Evolutionary conservation across 345 rosid genomes (phyloP), one percentile per base, ranked within the genome.

Genomic region (Eucalyptus sp.): DNA sequence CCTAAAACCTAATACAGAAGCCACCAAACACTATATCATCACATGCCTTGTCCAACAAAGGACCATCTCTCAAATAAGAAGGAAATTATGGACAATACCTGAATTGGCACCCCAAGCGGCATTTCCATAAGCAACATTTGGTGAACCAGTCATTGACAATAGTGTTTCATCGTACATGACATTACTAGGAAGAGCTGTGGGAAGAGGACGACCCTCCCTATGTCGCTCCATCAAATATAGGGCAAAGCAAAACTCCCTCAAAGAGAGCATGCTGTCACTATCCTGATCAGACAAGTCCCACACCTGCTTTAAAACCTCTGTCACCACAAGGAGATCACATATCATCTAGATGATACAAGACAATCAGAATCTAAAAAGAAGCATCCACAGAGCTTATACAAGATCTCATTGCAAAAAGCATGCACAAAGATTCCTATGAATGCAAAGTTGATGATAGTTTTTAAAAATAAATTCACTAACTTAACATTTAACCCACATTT

Each of bases 261-360:
- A 92, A 88, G 99, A 97, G 92, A 98, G 99, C 99, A 98, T 98
- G 93, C 99, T 97, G 91, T 98, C 99, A 92, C 89, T 93, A 90
- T 98, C 99, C 93, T 98, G 99, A 94, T 98, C 99, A 62, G 99
- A 97, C 91, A 98, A 94, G 92, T 98, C 98, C 99, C 99, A 98
- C 22, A 98, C 98, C 93, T 94, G 98, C 95, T 98, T 98, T 92
- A 98, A 91, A 89, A 98, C 94, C 95, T 98, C 99, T 98, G 95
- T 25, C 86, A 89, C 66, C 89, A 71, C 13, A 88, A 79, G 80
- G 79, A 86, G 83, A 76, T 76, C 83, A 76, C 83, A 76, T 76
- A 76, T 76, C 83, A 76, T 76, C 44, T 20, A 76, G 83, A 76
- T 20, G 83, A 41, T 76, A 76, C 83, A 76, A 76, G 48, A 41